These are phyloP conservation scores for Phytophthora fragariaefolia DNA, from an alignment of 352 stramenopile genomes.

Conservation along the genomic window DNA sequence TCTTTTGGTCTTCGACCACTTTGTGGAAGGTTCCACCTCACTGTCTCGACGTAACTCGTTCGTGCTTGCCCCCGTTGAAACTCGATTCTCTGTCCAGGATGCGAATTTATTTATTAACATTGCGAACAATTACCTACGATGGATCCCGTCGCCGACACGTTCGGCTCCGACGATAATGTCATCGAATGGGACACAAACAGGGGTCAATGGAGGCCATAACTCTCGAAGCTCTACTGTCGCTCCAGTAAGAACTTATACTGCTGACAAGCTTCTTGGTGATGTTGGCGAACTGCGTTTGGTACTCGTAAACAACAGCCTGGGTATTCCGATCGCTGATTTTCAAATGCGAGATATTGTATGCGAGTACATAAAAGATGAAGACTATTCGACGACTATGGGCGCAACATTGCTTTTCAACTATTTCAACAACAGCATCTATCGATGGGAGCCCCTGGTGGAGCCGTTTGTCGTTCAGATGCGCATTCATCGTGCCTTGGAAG, in stretches of 20 bases:
- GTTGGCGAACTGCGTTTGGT: constrained; percentile 86
- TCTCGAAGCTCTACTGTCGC: constrained; percentile 2
- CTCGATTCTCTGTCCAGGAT: constrained; percentile 89
- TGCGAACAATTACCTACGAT: constrained; percentile 84
- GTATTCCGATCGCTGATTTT: constrained; percentile 88
- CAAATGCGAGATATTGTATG: constrained; percentile 89
- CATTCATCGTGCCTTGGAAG: constrained; percentile 69
- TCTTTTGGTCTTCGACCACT: constrained; percentile 82
- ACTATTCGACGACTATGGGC: constrained; percentile 81
- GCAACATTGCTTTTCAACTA: constrained; percentile 87
- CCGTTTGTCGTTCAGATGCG: constrained; percentile 84
- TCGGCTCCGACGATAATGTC: constrained; percentile 13
- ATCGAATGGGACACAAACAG: constrained; percentile 7
- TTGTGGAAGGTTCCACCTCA: constrained; percentile 63
- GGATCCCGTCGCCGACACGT: constrained; percentile 40
- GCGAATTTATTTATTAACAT: constrained; percentile 85
- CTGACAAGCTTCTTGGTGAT: constrained; percentile 87
- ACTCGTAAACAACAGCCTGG: constrained; percentile 89
- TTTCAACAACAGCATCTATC: constrained; percentile 93
- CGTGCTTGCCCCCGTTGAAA: constrained; percentile 82
- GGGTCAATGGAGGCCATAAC: constrained; percentile 6
- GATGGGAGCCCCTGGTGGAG: constrained; percentile 88
- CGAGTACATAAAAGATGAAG: constrained; percentile 88
- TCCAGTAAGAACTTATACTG: constrained; percentile 40
- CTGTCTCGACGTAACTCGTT: constrained; percentile 79